These are phyloP conservation scores for Byssothecium circinans DNA, from an alignment of 2,329 filamentous ascomycete species.

Conservation along the genomic window DNA sequence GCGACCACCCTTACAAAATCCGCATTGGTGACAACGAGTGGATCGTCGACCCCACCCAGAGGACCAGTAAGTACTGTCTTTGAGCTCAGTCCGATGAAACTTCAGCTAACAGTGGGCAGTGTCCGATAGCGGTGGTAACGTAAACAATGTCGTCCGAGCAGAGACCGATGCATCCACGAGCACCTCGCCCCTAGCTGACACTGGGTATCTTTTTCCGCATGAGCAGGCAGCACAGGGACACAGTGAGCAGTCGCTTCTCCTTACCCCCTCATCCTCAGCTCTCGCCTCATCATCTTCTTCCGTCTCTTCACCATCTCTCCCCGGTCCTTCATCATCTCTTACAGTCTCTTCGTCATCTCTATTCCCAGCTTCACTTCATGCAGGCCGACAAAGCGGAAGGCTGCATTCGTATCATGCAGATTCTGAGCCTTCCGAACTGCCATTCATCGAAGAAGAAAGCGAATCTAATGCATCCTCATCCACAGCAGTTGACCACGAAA, in stretches of 20 bases:
- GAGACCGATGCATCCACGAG: slow-evolving; percentile 8
- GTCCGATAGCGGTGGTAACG: slow-evolving; percentile 55
- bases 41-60: slow-evolving; percentile 64
- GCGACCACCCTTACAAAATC: slow-evolving; percentile 75
- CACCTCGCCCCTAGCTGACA: slow-evolving; percentile 17
- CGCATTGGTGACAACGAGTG: slow-evolving; percentile 67
- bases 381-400: too few relatives aligned
- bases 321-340: too few relatives aligned
- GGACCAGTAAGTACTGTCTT: slow-evolving; percentile 56
- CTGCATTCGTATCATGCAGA: too few relatives aligned
- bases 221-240: slow-evolving; percentile 9
- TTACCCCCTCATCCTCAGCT: too few relatives aligned
- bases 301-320: too few relatives aligned
- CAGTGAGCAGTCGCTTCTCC: slow-evolving; percentile 15
- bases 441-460: too few relatives aligned
- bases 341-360: too few relatives aligned
- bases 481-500: too few relatives aligned
- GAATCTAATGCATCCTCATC: too few relatives aligned
- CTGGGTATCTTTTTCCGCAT: slow-evolving; percentile 4
- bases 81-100: background rate
- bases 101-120: slow-evolving; percentile 42
- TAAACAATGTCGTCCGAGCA: slow-evolving; percentile 55
- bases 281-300: too few relatives aligned
- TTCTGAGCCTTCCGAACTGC: too few relatives aligned
- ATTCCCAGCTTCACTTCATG: too few relatives aligned